phyloP scores from a whole-genome alignment of 768 basidiomycete species.

The Tricholoma saponaceum region DNA sequence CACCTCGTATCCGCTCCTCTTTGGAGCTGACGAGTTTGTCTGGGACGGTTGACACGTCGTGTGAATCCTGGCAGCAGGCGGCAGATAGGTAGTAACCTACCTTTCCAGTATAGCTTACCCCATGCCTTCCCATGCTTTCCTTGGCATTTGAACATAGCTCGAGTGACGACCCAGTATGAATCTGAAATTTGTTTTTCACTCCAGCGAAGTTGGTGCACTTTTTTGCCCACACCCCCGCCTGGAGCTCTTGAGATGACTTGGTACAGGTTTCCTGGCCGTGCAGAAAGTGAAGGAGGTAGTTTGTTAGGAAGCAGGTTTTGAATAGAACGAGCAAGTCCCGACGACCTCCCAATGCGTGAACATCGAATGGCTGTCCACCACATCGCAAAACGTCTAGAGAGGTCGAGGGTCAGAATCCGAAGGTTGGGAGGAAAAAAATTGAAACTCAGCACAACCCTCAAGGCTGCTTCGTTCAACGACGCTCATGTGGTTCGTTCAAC shows the following conservation, averaged over 20 bases:
- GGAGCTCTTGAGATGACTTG: constrained; percentile 69
- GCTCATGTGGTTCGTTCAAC: constrained; percentile 17
- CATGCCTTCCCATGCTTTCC: constrained; percentile 80
- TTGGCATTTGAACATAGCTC: constrained; percentile 64
- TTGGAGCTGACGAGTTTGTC: constrained; percentile 56
- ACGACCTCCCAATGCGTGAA: constrained; percentile 9
- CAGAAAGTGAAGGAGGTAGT: constrained; percentile 57
- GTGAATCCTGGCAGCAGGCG: not conserved
- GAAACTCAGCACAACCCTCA: constrained; percentile 16
- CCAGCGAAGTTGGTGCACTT: constrained; percentile 76
- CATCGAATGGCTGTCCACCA: constrained; percentile 28
- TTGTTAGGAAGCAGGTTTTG: constrained; percentile 54
- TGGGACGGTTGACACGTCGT: constrained; percentile 18
- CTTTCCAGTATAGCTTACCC: constrained; percentile 78
- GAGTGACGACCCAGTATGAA: constrained; percentile 75
- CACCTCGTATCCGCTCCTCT: constrained; percentile 64
- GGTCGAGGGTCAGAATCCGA: not conserved
- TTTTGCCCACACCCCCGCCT: constrained; percentile 60
- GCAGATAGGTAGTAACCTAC: constrained; percentile 35
- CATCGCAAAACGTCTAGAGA: constrained; percentile 22
- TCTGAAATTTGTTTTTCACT: constrained; percentile 56
- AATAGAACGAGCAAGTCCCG: constrained; percentile 32
- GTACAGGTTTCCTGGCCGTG: constrained; percentile 61
- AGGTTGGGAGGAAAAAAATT: constrained; percentile 16
- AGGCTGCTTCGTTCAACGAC: too few relatives aligned